Evolutionary conservation across 192 early-diverging fungal genomes (phyloP).

Genomic region (Cladochytrium replicatum): DNA sequence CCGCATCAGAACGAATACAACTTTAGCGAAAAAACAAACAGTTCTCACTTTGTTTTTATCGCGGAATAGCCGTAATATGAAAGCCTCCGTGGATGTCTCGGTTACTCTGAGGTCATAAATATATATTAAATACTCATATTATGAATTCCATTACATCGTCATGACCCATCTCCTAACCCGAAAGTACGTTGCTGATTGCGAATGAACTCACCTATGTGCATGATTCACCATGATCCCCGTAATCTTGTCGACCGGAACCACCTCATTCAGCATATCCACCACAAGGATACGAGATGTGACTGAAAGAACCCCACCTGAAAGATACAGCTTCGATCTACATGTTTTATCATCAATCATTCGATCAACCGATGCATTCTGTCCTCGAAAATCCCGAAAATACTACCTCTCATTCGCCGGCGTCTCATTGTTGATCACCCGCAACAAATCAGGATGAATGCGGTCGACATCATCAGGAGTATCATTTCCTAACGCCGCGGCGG

Average conservation of each 20-base stretch:
- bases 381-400: background rate
- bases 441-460: constrained; percentile 36
- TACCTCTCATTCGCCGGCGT: constrained; percentile 48
- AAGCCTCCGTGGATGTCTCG: constrained; percentile 76
- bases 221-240: constrained; percentile 79
- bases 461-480: constrained; percentile 38
- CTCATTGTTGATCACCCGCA: constrained; percentile 44
- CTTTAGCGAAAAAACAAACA: background rate
- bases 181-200: too few species aligned
- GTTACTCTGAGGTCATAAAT: constrained; percentile 50
- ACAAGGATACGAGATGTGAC: constrained; percentile 79
- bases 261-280: constrained; percentile 75
- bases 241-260: constrained; percentile 63
- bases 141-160: too few species aligned
- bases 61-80: constrained; percentile 73
- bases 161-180: too few species aligned
- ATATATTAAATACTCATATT: too few species aligned
- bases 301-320: constrained; percentile 71
- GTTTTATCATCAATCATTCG: too few species aligned
- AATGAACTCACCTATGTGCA: constrained; percentile 57
- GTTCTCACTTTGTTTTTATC: constrained; percentile 56
- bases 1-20: background rate
- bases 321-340: constrained; percentile 52
- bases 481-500: constrained; percentile 4
- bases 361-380: background rate